phyloP scores from a whole-genome alignment of 257 asterid species.

The Ehretia macrophylla region DNA sequence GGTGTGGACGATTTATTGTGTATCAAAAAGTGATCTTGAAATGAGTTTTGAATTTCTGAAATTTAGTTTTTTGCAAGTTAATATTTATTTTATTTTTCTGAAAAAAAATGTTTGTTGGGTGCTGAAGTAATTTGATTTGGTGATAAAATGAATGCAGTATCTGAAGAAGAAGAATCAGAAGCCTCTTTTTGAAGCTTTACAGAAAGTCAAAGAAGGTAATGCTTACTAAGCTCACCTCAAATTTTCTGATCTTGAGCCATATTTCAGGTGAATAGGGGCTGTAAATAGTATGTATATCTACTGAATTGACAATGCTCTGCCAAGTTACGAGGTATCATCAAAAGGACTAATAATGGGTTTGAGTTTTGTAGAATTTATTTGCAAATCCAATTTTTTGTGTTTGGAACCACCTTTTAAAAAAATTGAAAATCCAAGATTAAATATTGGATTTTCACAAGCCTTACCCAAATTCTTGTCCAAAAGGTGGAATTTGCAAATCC shows the following conservation, averaged over 20 bases:
- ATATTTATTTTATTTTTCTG: neutral
- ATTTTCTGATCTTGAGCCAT: neutral
- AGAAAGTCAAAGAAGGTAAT: conserved; percentile 75
- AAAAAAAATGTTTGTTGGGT: neutral
- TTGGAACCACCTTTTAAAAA: too few species aligned
- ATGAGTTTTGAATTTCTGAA: neutral
- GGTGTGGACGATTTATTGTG: neutral
- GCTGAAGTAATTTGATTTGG: conserved; percentile 6
- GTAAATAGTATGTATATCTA: neutral
- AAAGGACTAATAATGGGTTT: neutral
- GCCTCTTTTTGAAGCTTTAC: conserved; percentile 71
- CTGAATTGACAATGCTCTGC: neutral
- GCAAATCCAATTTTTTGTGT: too few species aligned
- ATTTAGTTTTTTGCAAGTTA: neutral
- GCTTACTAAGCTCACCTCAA: neutral
- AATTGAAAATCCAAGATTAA: too few species aligned
- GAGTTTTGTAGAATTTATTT: too few species aligned
- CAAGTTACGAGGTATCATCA: neutral
- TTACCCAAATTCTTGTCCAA: too few species aligned
- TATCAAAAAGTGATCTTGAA: neutral
- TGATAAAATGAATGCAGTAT: conserved; percentile 36
- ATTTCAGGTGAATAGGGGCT: neutral
- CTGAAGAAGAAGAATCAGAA: conserved; percentile 64
- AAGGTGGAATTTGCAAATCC: too few species aligned
- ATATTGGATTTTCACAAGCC: too few species aligned